Evolutionary conservation across 2,329 filamentous ascomycete genomes (phyloP), one percentile per base, ranked within the genome.

Genomic region (Aspergillus phoenicis): DNA sequence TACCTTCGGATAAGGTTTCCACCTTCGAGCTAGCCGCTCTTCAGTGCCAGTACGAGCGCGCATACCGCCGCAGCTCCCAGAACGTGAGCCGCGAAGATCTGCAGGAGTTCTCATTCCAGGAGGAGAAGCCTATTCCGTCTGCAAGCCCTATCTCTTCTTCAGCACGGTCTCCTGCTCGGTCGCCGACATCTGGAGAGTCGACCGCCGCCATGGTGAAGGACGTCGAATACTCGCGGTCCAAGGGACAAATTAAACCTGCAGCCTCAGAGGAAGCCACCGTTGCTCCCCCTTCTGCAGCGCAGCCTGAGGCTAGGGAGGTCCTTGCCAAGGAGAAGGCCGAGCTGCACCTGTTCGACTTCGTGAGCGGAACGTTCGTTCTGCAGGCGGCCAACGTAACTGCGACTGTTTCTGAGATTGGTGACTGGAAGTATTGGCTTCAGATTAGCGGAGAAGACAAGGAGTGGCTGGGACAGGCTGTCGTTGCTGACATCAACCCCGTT

Each of bases 21-120:
- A 86, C 89, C 15, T 98, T 99, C 75, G 87, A 94, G 72, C 83
- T 89, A 57, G 88, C 92, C 57, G 91, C 95, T 7, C 85, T 91
- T 60, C 89, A 97, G 85, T 97, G 95, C 75, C 95, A 99, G 78
- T 99, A 96, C 89, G 95, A 99, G 81, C 87, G 94, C 72, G 98
- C 97, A 77, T 96, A 95, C 77, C 87, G 91, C 64, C 90, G 89
- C 71, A 89, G 87, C 41, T 86, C 91, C 68, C 88, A 91, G 49
- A 89, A 88, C 52, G 95, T 95, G 1, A 92, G 91, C 8, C 89
- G 93, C 60, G 82, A 87, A 63, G 92, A 99, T 65, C 84, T 98
- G 4, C 78, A 86, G 62, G 87, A 96, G 68, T 97, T 99, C 70
- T 86, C 89, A 15, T 98, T 97, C 73, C 81, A 82, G 52, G 78